Evolutionary conservation across 495 filamentous ascomycete genomes (phyloP).

Genomic region (Aspergillus taichungensis): DNA sequence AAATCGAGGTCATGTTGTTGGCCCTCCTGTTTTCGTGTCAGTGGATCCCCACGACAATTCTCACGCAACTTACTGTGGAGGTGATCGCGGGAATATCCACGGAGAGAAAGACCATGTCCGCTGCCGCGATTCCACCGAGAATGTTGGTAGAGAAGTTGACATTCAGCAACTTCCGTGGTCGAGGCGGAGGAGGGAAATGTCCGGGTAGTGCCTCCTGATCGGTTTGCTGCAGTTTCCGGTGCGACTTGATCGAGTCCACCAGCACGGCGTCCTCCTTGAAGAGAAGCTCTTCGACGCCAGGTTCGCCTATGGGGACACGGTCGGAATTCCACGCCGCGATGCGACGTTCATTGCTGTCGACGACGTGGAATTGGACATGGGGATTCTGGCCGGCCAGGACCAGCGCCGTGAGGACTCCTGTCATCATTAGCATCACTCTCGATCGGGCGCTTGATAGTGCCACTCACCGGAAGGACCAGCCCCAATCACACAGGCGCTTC

Average conservation of each 20-base stretch:
- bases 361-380: constrained; percentile 56
- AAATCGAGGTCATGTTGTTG: constrained; percentile 48
- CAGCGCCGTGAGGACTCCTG: constrained; percentile 64
- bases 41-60: background rate
- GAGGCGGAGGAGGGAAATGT: constrained; percentile 11
- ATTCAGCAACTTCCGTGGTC: constrained; percentile 47
- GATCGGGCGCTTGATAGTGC: background rate
- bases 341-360: constrained; percentile 56
- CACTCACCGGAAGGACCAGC: constrained; percentile 12
- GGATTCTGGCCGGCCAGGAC: constrained; percentile 66
- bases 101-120: constrained; percentile 65
- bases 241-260: background rate
- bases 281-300: constrained; percentile 34
- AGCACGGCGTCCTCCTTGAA: constrained; percentile 19
- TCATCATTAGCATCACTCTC: background rate
- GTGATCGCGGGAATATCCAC: constrained; percentile 59
- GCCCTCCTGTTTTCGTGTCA: background rate
- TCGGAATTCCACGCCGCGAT: constrained; percentile 66
- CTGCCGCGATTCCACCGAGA: constrained; percentile 46
- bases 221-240: too few relatives aligned
- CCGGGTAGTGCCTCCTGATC: background rate
- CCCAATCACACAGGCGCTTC: constrained; percentile 13
- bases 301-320: constrained; percentile 57
- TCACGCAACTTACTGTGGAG: background rate
- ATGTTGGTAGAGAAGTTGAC: constrained; percentile 63